A percentile compares a stretch with the other conserved stretches of the same genome.
These are phyloP conservation scores for Entomortierella beljakovae DNA, from an alignment of 192 early-diverging fungal genomes.

Conservation along the genomic window DNA sequence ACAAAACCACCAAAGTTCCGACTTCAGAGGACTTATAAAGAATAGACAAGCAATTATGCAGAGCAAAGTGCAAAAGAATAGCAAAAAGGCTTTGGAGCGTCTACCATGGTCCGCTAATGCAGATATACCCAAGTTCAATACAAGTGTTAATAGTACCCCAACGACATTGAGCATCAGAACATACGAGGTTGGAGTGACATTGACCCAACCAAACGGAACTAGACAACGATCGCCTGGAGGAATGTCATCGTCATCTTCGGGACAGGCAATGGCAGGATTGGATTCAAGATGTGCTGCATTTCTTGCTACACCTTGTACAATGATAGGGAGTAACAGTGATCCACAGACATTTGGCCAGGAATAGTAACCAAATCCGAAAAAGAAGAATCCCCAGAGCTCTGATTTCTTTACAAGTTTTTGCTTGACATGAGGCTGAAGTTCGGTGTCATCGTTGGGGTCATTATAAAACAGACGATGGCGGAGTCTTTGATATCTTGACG, in stretches of 20 bases:
- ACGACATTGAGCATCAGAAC: conserved; percentile 47
- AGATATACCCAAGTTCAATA: conserved; percentile 43
- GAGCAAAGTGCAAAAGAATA: conserved; percentile 21
- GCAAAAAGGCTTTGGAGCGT: conserved; percentile 19
- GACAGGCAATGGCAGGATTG: conserved; percentile 17
- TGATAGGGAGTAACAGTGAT: conserved; percentile 35
- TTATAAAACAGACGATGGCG: conserved; percentile 22
- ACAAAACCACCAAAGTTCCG: conserved; percentile 37
- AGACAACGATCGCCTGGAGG: conserved; percentile 32
- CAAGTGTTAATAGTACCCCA: conserved; percentile 33
- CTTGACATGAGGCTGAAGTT: conserved; percentile 23
- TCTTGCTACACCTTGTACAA: conserved; percentile 35
- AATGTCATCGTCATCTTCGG: conserved; percentile 13
- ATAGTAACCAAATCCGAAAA: conserved; percentile 44
- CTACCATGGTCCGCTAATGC: conserved; percentile 56
- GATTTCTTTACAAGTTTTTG: conserved; percentile 27
- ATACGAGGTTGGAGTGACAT: conserved; percentile 40
- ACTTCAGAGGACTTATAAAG: conserved; percentile 31
- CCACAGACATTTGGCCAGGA: conserved; percentile 38
- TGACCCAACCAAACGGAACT: conserved; percentile 43
- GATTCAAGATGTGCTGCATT: conserved; percentile 28
- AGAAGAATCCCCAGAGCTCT: conserved; percentile 48
- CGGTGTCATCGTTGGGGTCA: conserved; percentile 14
- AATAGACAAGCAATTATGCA: conserved; percentile 40
- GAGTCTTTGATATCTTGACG: conserved; percentile 11